Evolutionary conservation across 179 eudicot genomes (phyloP).

Genomic region (Spinacia oleracea): DNA sequence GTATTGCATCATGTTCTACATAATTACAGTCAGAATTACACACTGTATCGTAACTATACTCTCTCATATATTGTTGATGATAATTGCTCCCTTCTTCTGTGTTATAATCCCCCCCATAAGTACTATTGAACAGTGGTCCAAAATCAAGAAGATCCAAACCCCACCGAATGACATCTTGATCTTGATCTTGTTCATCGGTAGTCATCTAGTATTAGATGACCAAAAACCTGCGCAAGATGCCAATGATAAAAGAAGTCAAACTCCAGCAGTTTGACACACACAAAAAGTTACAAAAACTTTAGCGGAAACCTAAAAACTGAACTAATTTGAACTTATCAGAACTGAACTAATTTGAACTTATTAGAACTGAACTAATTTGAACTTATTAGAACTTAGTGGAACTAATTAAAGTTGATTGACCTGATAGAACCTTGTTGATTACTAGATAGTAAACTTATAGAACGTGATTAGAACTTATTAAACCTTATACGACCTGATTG

Average conservation of each 20-base stretch:
- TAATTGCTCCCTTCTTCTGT: constrained; percentile 57
- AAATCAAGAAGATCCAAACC: constrained; percentile 61
- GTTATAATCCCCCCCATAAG: constrained; percentile 54
- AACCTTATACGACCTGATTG: too few relatives aligned
- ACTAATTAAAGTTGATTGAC: too few relatives aligned
- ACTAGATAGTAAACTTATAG: too few relatives aligned
- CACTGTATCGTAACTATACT: constrained; percentile 37
- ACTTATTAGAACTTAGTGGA: too few relatives aligned
- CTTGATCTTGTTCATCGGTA: constrained; percentile 60
- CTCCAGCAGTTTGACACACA: not conserved
- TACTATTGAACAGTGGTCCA: constrained; percentile 55
- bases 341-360: too few relatives aligned
- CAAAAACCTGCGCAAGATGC: constrained; percentile 24
- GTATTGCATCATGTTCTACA: constrained; percentile 50
- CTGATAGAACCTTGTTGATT: too few relatives aligned
- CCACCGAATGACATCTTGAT: constrained; percentile 67
- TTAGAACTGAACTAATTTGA: too few relatives aligned
- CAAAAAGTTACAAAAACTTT: too few relatives aligned
- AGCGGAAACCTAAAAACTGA: too few relatives aligned
- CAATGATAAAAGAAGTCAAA: constrained; percentile 13
- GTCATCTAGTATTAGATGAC: constrained; percentile 32
- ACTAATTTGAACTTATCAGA: too few relatives aligned
- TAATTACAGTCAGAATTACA: constrained; percentile 39
- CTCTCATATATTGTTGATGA: constrained; percentile 46
- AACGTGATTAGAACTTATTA: too few relatives aligned